phyloP scores from a whole-genome alignment of 208 protist species.

The Trypanosoma lewisi region DNA sequence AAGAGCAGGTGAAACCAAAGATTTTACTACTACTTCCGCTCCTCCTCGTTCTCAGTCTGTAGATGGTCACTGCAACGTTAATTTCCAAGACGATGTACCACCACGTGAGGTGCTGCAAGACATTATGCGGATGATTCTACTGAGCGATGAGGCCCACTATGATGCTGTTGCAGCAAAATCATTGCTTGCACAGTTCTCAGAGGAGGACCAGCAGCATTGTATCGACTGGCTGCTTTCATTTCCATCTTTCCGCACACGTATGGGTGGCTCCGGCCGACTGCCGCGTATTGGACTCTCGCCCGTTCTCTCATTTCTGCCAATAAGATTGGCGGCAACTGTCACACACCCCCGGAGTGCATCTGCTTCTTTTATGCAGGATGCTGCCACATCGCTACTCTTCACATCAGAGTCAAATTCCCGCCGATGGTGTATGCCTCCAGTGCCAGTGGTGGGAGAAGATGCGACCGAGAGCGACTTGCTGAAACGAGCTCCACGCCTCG shows the following conservation, averaged over 20 bases:
- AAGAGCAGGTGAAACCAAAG: neutral
- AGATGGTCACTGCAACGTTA: neutral
- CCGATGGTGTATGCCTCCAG: conserved; percentile 11
- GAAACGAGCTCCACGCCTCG: conserved; percentile 21
- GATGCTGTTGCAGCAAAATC: conserved; percentile 39
- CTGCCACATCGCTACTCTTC: conserved; percentile 9
- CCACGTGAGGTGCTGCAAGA: conserved; percentile 50
- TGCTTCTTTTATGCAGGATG: conserved; percentile 35
- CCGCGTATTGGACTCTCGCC: conserved; percentile 38
- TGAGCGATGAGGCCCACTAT: conserved; percentile 80
- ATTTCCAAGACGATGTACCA: neutral
- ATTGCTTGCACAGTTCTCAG: conserved; percentile 45
- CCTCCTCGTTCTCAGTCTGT: no score
- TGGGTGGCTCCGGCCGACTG: conserved; percentile 17
- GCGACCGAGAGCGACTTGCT: conserved; percentile 5
- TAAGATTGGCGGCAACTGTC: conserved; percentile 5
- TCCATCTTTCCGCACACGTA: conserved; percentile 35
- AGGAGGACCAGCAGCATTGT: conserved; percentile 25
- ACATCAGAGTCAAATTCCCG: conserved; percentile 5
- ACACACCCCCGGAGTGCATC: conserved; percentile 37
- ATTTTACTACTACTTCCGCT: neutral
- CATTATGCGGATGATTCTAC: conserved; percentile 70
- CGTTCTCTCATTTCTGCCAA: conserved; percentile 26
- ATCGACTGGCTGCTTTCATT: conserved; percentile 40
- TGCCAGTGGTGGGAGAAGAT: conserved; percentile 10